Base-by-base conservation (phyloP, 306 rosid genomes). In the Prunus davidiana region DNA sequence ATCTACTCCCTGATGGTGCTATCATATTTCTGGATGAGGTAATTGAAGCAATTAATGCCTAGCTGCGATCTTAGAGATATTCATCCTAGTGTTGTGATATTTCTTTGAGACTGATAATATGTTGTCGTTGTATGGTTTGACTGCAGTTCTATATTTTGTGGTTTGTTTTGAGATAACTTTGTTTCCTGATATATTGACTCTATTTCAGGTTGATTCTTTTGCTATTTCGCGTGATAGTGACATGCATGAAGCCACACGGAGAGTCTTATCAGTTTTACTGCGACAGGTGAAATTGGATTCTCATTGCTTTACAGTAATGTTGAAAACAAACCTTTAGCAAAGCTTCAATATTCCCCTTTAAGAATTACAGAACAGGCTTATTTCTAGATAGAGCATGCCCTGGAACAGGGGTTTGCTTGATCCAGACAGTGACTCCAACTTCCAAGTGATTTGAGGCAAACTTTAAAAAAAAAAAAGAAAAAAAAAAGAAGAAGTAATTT, bases 201-300 rank as follows among this genome's bases (percentile, higher is more conserved):
- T 46, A 64, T 64, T 64, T 45, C 86, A 89, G 96, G 78, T 93
- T 43, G 97, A 93, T 83, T 89, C 96, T 51, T 87, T 93, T 83
- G 96, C 97, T 73, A 78, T 86, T 85, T 76, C 97, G 47, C 98
- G 98, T 60, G 97, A 90, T 65, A 71, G 80, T 55, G 95, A 87
- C 78, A 86, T 90, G 90, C 97, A 91, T 78, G 98, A 94, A 90
- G 96, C 97, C 64, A 91, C 97, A 4, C 91, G 98, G 7, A 88
- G 97, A 83, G 78, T 93, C 52, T 82, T 93, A 67, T 91, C 97
- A 25, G 87, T 86, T 43, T 49, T 86, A 34, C 67, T 86, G 76
- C 90, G 85, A 64, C 93, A 89, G 90, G 93, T 89, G 34, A 67
- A 52, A 70, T 77, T 64, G 61, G 58, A 30, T 64, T 52, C 20